Evolutionary conservation across 2,329 filamentous ascomycete species (phyloP).

Genomic region (Calonectria fujianensis): DNA sequence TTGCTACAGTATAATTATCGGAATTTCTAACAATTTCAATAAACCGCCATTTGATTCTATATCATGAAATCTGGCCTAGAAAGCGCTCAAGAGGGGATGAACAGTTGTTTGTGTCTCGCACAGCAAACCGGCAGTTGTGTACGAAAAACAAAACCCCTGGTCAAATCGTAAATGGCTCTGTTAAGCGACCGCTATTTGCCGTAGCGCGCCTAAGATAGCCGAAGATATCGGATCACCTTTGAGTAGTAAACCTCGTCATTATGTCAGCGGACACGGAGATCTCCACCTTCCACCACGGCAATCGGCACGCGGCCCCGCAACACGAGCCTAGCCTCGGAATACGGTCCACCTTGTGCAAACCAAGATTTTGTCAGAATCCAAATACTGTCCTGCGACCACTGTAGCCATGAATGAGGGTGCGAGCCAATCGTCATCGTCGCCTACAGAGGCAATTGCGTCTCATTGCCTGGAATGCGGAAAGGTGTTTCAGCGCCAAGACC

Average conservation of each 20-base stretch:
- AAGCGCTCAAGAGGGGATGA: no score
- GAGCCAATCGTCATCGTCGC: neutral
- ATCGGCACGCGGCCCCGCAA: constrained; percentile 1
- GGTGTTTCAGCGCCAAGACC: constrained; percentile 7
- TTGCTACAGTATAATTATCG: no score
- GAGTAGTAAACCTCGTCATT: neutral
- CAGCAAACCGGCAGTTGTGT: neutral
- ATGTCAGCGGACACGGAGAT: neutral
- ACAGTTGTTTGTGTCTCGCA: neutral
- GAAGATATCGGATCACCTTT: no score
- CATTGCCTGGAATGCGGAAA: neutral
- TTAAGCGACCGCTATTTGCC: neutral
- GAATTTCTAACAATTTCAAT: no score
- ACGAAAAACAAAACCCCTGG: neutral
- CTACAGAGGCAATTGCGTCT: neutral
- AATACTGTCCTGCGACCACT: neutral
- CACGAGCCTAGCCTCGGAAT: neutral
- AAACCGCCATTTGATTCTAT: no score
- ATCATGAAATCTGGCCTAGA: no score
- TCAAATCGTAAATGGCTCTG: neutral
- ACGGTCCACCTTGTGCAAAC: neutral
- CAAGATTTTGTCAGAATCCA: neutral
- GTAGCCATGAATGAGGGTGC: neutral
- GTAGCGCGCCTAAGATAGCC: neutral
- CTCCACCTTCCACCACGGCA: neutral